Evolutionary conservation across 352 stramenopile genomes (phyloP).

Genomic region (Plasmopara viticola): DNA sequence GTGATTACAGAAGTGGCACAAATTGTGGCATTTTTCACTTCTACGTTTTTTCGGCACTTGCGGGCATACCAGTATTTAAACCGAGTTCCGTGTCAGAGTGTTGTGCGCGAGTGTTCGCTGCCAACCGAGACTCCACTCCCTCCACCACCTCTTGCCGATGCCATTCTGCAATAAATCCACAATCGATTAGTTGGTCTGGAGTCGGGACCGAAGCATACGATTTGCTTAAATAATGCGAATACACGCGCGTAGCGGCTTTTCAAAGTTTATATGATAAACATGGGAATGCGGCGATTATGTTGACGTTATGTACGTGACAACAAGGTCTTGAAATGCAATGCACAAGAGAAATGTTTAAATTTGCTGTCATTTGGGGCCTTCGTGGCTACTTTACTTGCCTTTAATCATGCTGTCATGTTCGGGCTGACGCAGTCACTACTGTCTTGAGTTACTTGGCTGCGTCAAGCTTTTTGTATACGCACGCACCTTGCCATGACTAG

Average conservation of each 20-base stretch:
- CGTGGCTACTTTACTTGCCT: constrained; percentile 22
- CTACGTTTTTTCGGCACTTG: constrained; percentile 67
- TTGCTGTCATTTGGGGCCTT: constrained; percentile 22
- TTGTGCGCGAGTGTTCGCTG: constrained; percentile 29
- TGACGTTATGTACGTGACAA: no score
- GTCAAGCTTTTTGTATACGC: constrained; percentile 25
- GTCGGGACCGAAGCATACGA: no score
- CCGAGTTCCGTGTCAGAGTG: constrained; percentile 15
- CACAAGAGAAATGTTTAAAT: no score
- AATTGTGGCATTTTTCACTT: constrained; percentile 63
- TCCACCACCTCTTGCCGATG: constrained; percentile 27
- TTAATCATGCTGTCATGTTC: no score
- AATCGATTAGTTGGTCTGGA: constrained; percentile 8
- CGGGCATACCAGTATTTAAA: constrained; percentile 52
- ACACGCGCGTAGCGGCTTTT: not conserved
- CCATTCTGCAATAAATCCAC: constrained; percentile 4
- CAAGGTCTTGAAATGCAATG: no score
- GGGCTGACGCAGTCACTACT: constrained; percentile 7
- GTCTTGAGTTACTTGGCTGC: constrained; percentile 15
- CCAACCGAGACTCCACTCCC: constrained; percentile 46
- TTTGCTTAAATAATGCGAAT: no score
- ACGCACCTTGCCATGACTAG: constrained; percentile 11
- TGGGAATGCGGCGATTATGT: no score
- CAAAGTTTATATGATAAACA: constrained; percentile 5
- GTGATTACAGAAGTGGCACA: constrained; percentile 35